Evolutionary conservation across 2,329 filamentous ascomycete genomes (phyloP).

Genomic region (Graphium sp.): DNA sequence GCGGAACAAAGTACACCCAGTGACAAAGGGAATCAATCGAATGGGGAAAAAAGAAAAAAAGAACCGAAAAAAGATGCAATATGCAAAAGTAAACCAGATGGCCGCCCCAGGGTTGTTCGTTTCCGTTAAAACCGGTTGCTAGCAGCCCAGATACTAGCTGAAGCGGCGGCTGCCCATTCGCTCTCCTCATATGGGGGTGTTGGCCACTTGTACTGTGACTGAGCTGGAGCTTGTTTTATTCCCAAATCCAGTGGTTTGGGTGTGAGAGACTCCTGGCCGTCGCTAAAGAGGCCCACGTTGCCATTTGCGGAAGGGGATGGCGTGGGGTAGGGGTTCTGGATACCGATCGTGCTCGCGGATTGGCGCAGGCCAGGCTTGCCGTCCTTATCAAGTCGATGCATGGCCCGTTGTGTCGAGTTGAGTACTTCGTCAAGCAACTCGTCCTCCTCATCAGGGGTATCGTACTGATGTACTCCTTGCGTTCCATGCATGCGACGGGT

Average conservation of each 20-base stretch:
- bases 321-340: constrained; percentile 47
- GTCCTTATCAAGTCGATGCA: constrained; percentile 49
- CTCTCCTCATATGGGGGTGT: constrained; percentile 90
- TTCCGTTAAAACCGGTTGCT: constrained; percentile 44
- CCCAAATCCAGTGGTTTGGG: constrained; percentile 56
- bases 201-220: constrained; percentile 59
- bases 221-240: constrained; percentile 36
- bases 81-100: constrained; percentile 2
- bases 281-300: constrained; percentile 59
- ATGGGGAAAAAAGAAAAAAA: background rate
- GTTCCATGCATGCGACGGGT: constrained; percentile 61
- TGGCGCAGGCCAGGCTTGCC: constrained; percentile 36
- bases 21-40: constrained; percentile 8
- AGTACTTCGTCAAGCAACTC: constrained; percentile 86
- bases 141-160: constrained; percentile 65
- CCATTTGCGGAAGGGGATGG: constrained; percentile 69
- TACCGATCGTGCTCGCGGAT: constrained; percentile 44
- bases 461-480: constrained; percentile 69
- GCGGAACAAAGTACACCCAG: constrained; percentile 5
- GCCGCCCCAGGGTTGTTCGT: no score
- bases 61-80: constrained; percentile 5
- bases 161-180: constrained; percentile 75
- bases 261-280: constrained; percentile 40
- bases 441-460: constrained; percentile 91
- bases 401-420: constrained; percentile 57